phyloP scores from a whole-genome alignment of 306 rosid genomes.

The Notholithocarpus densiflorus region DNA sequence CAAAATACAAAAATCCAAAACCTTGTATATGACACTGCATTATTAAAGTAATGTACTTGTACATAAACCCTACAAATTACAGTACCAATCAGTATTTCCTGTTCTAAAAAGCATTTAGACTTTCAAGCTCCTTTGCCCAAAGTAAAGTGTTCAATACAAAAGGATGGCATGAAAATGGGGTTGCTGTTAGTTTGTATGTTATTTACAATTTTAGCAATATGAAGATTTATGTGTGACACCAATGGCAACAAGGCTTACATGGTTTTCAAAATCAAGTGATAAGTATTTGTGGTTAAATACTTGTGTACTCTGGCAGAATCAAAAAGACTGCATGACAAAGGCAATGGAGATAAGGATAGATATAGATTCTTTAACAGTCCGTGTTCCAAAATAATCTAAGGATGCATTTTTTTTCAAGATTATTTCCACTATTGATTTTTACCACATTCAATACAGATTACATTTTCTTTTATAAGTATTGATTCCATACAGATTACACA shows the following conservation, averaged over 20 bases:
- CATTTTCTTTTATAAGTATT: too few species aligned
- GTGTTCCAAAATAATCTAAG: too few species aligned
- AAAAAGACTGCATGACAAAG: too few species aligned
- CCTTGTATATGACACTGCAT: neutral
- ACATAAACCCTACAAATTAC: neutral
- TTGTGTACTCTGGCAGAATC: too few species aligned
- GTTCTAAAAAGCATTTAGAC: neutral
- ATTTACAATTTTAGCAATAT: neutral
- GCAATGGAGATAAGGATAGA: too few species aligned
- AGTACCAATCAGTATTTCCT: neutral
- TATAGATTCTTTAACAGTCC: too few species aligned
- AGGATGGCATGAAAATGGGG: neutral
- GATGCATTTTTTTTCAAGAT: too few species aligned
- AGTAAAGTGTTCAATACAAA: neutral
- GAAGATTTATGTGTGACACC: neutral
- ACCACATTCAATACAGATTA: too few species aligned
- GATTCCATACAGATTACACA: too few species aligned
- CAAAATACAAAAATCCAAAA: neutral
- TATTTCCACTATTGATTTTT: too few species aligned
- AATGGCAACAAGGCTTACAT: neutral
- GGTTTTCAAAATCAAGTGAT: neutral
- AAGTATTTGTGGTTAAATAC: neutral
- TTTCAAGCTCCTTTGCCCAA: neutral
- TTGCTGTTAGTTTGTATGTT: neutral
- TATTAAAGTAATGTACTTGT: neutral